These are phyloP conservation scores for Mortierella sp. DNA, from an alignment of 371 early-diverging fungal species.

Conservation along the genomic window DNA sequence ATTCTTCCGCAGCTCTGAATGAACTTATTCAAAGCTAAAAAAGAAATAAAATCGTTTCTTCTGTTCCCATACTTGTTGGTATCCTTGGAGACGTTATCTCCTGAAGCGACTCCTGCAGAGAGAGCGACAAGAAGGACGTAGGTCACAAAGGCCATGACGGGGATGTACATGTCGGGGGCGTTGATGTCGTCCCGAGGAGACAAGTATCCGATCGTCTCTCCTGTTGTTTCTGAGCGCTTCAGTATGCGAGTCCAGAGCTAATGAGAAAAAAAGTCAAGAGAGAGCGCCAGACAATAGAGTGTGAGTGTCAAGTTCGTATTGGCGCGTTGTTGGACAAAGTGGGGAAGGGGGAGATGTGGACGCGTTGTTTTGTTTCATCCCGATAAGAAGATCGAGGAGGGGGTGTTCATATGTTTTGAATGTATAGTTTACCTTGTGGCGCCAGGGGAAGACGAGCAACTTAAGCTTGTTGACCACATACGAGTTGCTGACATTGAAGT, in stretches of 20 bases:
- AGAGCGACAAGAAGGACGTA: slow-evolving; percentile 94
- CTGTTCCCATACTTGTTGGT: slow-evolving; percentile 61
- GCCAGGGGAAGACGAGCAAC: slow-evolving; percentile 96
- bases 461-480: slow-evolving; percentile 94
- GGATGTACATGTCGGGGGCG: slow-evolving; percentile 99
- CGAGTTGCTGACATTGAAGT: slow-evolving; percentile 97
- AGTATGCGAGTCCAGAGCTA: slow-evolving; percentile 88
- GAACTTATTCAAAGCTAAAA: not conserved
- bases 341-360: not conserved
- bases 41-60: not conserved
- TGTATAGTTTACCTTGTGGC: slow-evolving; percentile 78
- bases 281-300: not conserved
- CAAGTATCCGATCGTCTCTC: slow-evolving; percentile 89
- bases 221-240: slow-evolving; percentile 84
- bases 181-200: slow-evolving; percentile 94
- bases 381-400: not conserved
- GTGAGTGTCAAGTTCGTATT: no score
- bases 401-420: not conserved
- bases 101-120: slow-evolving; percentile 67
- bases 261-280: not conserved
- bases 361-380: not conserved
- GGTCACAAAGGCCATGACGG: slow-evolving; percentile 96
- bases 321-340: not conserved
- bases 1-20: not conserved
- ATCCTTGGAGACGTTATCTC: not conserved